phyloP scores from a whole-genome alignment of 1,139 yeast genomes.

The Pneumocystis jirovecii region DNA sequence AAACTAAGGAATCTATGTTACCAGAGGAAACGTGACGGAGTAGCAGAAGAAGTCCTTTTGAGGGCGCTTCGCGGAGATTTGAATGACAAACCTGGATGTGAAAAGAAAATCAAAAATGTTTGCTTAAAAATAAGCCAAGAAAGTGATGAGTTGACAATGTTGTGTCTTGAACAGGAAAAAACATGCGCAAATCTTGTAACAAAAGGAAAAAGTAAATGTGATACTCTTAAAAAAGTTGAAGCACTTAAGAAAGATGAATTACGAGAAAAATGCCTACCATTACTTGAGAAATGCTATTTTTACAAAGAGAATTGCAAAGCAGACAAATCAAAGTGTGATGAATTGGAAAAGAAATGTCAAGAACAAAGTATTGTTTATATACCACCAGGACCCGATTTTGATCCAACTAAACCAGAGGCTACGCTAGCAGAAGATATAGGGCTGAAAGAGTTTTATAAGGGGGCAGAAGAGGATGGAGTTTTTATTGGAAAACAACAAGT shows the following conservation, averaged over 20 bases:
- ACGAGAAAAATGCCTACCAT: not conserved
- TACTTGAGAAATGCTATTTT: not conserved
- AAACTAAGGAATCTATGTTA: not conserved
- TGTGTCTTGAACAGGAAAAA: not conserved
- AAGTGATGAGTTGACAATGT: not conserved
- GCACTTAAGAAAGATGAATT: no score
- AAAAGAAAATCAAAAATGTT: not conserved
- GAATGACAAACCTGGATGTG: not conserved
- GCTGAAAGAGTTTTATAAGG: not conserved
- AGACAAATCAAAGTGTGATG: not conserved
- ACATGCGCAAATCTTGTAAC: not conserved
- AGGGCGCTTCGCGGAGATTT: not conserved
- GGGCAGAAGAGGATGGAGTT: not conserved
- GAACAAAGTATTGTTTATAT: not conserved
- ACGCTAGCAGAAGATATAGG: not conserved
- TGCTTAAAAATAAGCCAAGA: not conserved
- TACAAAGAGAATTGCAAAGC: not conserved
- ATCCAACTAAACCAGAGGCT: not conserved
- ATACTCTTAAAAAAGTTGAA: not conserved
- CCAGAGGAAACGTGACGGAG: not conserved
- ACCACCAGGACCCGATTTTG: not conserved
- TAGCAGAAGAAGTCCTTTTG: not conserved
- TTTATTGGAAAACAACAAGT: not conserved
- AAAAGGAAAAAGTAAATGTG: not conserved
- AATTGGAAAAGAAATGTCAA: not conserved